Percentiles rank a stretch among this genome's conserved stretches.
Conservation (phyloP, 768 basidiomycete genomes). For the Pluteus cervinus region DNA sequence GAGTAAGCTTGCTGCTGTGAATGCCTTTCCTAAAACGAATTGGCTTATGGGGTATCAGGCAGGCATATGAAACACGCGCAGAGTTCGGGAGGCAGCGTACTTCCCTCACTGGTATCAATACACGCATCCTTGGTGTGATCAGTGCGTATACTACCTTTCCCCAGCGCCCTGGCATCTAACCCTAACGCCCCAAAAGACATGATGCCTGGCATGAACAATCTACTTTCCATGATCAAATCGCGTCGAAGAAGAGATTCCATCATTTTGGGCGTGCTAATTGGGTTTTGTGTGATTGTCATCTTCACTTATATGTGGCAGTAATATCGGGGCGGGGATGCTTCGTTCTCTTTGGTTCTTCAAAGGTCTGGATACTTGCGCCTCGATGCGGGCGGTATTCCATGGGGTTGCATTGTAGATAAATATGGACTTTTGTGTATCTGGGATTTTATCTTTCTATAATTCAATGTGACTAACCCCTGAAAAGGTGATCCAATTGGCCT, state of each 20-base stretch:
- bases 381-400: too few relatives aligned
- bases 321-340: too few relatives aligned
- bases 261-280: slow-evolving; percentile 85
- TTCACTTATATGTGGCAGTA: slow-evolving; percentile 43
- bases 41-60: slow-evolving; percentile 39
- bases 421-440: too few relatives aligned
- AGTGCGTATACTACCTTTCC: slow-evolving; percentile 40
- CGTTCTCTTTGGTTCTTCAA: too few relatives aligned
- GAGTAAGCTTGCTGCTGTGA: slow-evolving; percentile 44
- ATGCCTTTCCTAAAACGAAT: slow-evolving; percentile 4
- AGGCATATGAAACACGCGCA: slow-evolving; percentile 94
- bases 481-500: slow-evolving; percentile 70
- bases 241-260: slow-evolving; percentile 85
- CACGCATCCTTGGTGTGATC: slow-evolving; percentile 77
- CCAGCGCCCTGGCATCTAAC: slow-evolving; percentile 3
- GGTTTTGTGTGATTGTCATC: slow-evolving; percentile 64
- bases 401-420: too few relatives aligned
- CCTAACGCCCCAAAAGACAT: slow-evolving; percentile 44
- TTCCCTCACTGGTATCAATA: slow-evolving; percentile 72
- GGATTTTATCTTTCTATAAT: slow-evolving; percentile 9
- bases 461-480: slow-evolving; percentile 25
- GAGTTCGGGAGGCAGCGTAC: slow-evolving; percentile 84
- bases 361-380: too few relatives aligned
- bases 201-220: slow-evolving; percentile 91
- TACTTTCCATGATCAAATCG: slow-evolving; percentile 89